A percentile compares a stretch with the other conserved stretches of the same genome.
Evolutionary conservation across 2,329 filamentous ascomycete genomes (phyloP).

Genomic region (Penicillium sp.): DNA sequence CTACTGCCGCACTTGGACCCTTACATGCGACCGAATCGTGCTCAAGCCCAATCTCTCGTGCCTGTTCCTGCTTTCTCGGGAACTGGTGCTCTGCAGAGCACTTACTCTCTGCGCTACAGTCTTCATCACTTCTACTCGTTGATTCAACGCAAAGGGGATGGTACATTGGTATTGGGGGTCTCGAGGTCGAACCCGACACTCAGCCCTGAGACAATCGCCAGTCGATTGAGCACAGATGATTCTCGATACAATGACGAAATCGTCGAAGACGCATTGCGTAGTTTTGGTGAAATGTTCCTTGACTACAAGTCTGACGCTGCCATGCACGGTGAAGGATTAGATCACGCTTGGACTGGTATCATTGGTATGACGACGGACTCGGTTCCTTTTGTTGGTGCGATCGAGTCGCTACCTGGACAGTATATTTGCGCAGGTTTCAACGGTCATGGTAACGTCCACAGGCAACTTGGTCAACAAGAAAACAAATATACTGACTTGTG

Average conservation of each 20-base stretch:
- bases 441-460: slow-evolving; percentile 41
- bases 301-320: slow-evolving; percentile 13
- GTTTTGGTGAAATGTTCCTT: slow-evolving; percentile 40
- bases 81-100: slow-evolving; percentile 36
- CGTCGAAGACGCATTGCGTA: slow-evolving; percentile 37
- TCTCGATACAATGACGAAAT: slow-evolving; percentile 44
- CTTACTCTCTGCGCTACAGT: slow-evolving; percentile 50
- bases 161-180: slow-evolving; percentile 47
- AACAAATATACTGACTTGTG: background rate
- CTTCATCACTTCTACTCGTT: slow-evolving; percentile 53
- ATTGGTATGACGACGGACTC: slow-evolving; percentile 51
- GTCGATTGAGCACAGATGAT: slow-evolving; percentile 43
- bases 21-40: slow-evolving; percentile 46
- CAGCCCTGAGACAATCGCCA: slow-evolving; percentile 30
- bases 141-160: slow-evolving; percentile 48
- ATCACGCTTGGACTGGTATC: slow-evolving; percentile 52
- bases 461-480: background rate
- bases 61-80: slow-evolving; percentile 41
- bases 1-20: slow-evolving; percentile 20
- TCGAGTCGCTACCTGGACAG: slow-evolving; percentile 46
- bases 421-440: slow-evolving; percentile 55
- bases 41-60: slow-evolving; percentile 49
- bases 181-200: slow-evolving; percentile 46
- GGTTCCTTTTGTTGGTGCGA: slow-evolving; percentile 49
- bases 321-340: slow-evolving; percentile 46